Base-by-base conservation (phyloP, 2,329 filamentous ascomycete genomes). In the Cladosporium velox region DNA sequence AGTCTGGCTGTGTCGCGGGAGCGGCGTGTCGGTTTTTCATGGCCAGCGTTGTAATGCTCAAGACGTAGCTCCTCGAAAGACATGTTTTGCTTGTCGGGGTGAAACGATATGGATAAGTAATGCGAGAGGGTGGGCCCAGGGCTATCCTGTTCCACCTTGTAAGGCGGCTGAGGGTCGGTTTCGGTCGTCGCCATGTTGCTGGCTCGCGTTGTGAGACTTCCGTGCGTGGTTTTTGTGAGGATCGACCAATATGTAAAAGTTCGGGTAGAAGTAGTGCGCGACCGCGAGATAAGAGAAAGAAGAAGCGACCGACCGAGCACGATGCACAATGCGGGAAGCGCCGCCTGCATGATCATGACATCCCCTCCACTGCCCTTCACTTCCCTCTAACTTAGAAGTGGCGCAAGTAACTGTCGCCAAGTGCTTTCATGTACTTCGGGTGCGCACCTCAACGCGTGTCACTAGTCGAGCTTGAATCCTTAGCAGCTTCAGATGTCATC, bases 1-100 rank as follows among this genome's bases (percentile, higher is more conserved):
- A 24, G 24, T 24, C 24, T 24, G 24, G 24, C 24, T 24, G 24
- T 24, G 24, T 2, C 24, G 24, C 24, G 24, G 24, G 24, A 24
- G 24, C 24, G 24, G 24, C 24, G 24, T 24, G 24, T 24, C 24
- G 24, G 24, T 24, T 24, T 24, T 24, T 24, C 24, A 24, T 24
- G 24, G 24, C 24, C 24, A 24, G 24, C 24, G 24, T 24, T 24
- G 38, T 57, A 58, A 1, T 58, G 15, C 10, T 14, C 21, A 2
- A 47, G 35, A n/a, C 62, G 62, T 4, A 64, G 24, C 18, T 58
- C 52, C 32, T 64, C 62, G 34, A 34, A 15, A n/a, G 51, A 64
- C 1, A 30, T 1, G 3, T 15, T 4, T 5, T 12, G 26, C 21
- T 24, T n/a, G 24, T 18, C 3, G 4, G 52, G 35, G 18, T 58